phyloP scores from a whole-genome alignment of 1,284 basidiomycete genomes.

The Peniophora sp. region DNA sequence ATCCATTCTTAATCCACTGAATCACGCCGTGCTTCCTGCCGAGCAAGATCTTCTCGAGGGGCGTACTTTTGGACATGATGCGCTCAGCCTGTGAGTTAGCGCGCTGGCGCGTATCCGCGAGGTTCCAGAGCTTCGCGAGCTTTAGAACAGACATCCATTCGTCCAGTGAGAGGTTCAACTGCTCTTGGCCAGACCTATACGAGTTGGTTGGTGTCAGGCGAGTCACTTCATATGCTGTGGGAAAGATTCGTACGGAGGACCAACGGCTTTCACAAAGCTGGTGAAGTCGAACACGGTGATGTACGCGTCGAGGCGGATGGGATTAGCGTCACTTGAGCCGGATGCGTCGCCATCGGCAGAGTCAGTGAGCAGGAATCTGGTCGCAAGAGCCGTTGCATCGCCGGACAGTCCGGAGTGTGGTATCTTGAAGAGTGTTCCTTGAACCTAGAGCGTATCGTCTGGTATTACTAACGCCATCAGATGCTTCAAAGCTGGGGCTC shows the following conservation, averaged over 20 bases:
- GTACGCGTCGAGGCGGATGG: neutral
- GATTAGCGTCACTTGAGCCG: neutral
- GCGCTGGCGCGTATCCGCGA: constrained; percentile 1
- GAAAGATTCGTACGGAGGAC: neutral
- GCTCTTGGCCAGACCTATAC: neutral
- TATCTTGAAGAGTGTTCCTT: neutral
- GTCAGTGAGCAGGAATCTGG: neutral
- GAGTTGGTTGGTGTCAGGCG: no score
- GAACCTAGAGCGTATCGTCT: neutral
- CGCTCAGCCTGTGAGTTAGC: neutral
- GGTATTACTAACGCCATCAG: neutral
- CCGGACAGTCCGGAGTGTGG: neutral
- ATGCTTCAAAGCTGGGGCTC: no score
- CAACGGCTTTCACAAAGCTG: neutral
- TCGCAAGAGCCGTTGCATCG: neutral
- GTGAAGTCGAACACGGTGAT: neutral
- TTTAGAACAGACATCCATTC: constrained; percentile 6
- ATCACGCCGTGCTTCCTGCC: neutral
- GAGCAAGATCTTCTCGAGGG: neutral
- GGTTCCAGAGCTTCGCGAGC: constrained; percentile 8
- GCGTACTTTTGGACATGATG: neutral
- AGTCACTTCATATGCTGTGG: neutral
- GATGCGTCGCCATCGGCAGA: neutral
- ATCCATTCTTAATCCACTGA: neutral
- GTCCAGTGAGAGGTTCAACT: neutral